Base-by-base conservation (phyloP, 2,329 filamentous ascomycete genomes). In the Paecilomyces niveus region DNA sequence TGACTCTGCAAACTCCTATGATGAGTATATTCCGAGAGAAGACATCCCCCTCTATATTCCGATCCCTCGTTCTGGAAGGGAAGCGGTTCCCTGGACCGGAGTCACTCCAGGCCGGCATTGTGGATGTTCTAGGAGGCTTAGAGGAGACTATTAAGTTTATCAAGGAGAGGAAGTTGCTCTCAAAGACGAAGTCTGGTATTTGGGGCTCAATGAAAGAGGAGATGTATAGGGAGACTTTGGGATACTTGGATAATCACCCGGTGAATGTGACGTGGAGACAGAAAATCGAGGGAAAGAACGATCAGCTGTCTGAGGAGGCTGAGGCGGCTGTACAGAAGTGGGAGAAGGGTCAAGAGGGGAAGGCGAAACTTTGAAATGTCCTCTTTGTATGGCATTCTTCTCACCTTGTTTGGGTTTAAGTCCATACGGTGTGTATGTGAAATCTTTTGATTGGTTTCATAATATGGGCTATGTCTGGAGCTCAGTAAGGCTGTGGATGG, bases 1-100 rank as follows among this genome's bases (percentile, higher is more conserved):
- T 87, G 1, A 84, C 87, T n/a, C 81, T 94, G 35, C 83, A 86
- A 63, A 81, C 89, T 2, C 81, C 89, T 59, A 92, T 95, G 89
- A 83, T 83, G 57, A 79, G 80, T 54, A 83, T 94, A 62, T 93
- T 94, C 77, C 81, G 89, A 13, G 77, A 86, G 65, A 94, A 93
- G 74, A 71, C 87, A 2, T 66, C 80, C 0, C 72, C 80, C 1
- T 59, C 68, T 1, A 79, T 81, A 0, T 89, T 87, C 70, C 81
- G 88, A 35, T 76, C 78, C 50, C 75, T 93, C 62, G 83, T 90
- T 6, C 81, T 94, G n/a, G 90, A 92, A 72, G 89, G 87, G 3
- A 81, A 81, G 64, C 80, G 90, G 56, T 91, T 87, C 68, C 77
- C 80, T 15, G 88, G 83, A 0, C 72, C 78, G 2, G 81, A 87